Base-by-base conservation (phyloP, 352 stramenopile species). In the Phytophthora pinifolia region DNA sequence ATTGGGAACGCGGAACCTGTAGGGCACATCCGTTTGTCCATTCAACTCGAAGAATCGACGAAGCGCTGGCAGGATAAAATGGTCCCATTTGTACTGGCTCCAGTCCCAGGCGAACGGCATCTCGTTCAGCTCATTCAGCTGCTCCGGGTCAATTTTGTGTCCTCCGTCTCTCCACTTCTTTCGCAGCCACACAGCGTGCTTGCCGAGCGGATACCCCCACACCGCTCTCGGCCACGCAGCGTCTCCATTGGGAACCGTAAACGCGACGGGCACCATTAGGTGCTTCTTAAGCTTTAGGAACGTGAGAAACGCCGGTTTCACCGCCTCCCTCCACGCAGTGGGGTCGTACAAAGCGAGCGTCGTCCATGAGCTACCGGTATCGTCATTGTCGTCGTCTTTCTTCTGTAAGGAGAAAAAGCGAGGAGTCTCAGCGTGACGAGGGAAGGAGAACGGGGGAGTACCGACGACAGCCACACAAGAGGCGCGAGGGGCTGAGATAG, bases 1-100 rank as follows among this genome's bases (percentile, higher is more conserved):
- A 0, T 29, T 12, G 1, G 68, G 53, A 5, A 80, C 38, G 5
- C 50, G 43, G 44, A 74, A 78, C 5, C 9, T 6, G n/a, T 59
- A 36, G 6, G 65, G 61, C 4, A 78, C 62, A 50, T 69, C 56
- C 14, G 52, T 51, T 30, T 78, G 64, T 35, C 65, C 61, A 27
- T 72, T 34, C 1, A 78, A 31, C 12, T 64, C 46, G 18, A 57
- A 45, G 36, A 62, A 80, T 5, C 22, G 48, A 6, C 62, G 54
- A 14, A 81, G 54, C 10, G 56, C 45, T 1, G 68, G 68, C 7
- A 85, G 20, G 15, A 79, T 51, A 9, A 22, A 22, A 22, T 22
- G 20, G 3, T 22, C 20, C 20, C 20, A 22, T 22, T 22, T 22
- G 20, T 22, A 56, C 29, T 73, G 59, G 2, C 6, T 41, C 12